Evolutionary conservation across 2,329 filamentous ascomycete genomes (phyloP).

Genomic region (Trichoderma brevicompactum): DNA sequence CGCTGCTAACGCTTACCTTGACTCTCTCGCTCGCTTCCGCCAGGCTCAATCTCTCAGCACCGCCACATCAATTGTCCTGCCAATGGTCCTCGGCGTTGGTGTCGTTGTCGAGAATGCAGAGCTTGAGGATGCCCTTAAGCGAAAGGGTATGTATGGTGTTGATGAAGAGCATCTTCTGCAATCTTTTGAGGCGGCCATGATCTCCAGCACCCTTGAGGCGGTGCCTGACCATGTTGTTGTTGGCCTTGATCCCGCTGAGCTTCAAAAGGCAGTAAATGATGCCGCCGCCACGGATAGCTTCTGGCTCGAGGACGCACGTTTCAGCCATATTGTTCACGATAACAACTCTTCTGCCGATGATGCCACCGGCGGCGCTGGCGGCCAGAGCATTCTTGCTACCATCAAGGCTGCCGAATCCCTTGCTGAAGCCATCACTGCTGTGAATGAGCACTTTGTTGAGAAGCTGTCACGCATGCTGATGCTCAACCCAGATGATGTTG

Average conservation of each 20-base stretch:
- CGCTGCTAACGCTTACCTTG: slow-evolving; percentile 41
- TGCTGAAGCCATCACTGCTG: slow-evolving; percentile 29
- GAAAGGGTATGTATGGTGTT: slow-evolving; percentile 44
- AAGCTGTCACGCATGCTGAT: slow-evolving; percentile 35
- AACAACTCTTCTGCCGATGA: slow-evolving; percentile 28
- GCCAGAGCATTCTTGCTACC: slow-evolving; percentile 31
- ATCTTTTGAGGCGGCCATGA: slow-evolving; percentile 33
- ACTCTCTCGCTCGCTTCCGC: slow-evolving; percentile 41
- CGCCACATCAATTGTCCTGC: slow-evolving; percentile 38
- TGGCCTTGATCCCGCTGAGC: slow-evolving; percentile 36
- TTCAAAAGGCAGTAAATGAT: slow-evolving; percentile 31
- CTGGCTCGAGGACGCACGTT: slow-evolving; percentile 38
- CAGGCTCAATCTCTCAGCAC: slow-evolving; percentile 33
- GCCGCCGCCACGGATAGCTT: slow-evolving; percentile 31
- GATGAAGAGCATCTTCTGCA: slow-evolving; percentile 40
- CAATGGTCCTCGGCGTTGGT: slow-evolving; percentile 44
- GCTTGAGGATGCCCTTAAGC: slow-evolving; percentile 41
- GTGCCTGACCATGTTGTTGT: slow-evolving; percentile 35
- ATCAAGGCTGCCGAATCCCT: slow-evolving; percentile 28
- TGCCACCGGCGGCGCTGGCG: slow-evolving; percentile 12
- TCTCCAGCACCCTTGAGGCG: neutral
- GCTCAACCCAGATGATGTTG: slow-evolving; percentile 30
- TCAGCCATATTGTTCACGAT: slow-evolving; percentile 32
- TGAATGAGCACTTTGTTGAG: slow-evolving; percentile 29
- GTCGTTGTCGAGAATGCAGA: slow-evolving; percentile 43